Percentiles rank a stretch among this genome's conserved stretches.
Conservation (phyloP, 495 filamentous ascomycete genomes). For the Amphirosellinia nigrospora region DNA sequence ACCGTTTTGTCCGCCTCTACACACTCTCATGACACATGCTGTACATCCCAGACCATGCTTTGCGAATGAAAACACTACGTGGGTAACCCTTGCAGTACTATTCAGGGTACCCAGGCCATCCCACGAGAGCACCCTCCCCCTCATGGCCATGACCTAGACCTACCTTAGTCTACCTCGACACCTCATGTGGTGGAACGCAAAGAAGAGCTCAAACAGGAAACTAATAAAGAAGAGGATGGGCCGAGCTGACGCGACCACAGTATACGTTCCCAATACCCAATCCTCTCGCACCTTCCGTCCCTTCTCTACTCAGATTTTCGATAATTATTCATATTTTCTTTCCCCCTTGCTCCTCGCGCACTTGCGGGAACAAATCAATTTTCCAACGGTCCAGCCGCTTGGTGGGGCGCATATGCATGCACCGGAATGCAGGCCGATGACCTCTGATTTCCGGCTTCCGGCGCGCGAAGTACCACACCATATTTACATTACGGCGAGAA, state of each 20-base stretch:
- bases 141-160: slow-evolving; percentile 5
- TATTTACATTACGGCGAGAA: too few species aligned
- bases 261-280: slow-evolving; percentile 15
- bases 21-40: neutral
- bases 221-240: slow-evolving; percentile 1
- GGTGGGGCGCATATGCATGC: slow-evolving; percentile 29
- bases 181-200: slow-evolving; percentile 12
- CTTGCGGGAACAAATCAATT: slow-evolving; percentile 11
- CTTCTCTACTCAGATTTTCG: neutral
- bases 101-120: neutral
- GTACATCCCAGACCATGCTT: neutral
- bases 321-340: neutral
- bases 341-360: neutral
- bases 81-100: slow-evolving; percentile 9
- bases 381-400: slow-evolving; percentile 9
- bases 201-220: slow-evolving; percentile 19
- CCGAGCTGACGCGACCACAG: slow-evolving; percentile 1
- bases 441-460: slow-evolving; percentile 28
- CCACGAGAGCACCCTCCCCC: slow-evolving; percentile 5
- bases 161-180: slow-evolving; percentile 13
- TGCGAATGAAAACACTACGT: neutral
- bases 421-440: slow-evolving; percentile 26
- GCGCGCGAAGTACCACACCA: slow-evolving; percentile 11
- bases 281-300: slow-evolving; percentile 8
- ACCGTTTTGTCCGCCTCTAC: neutral